Evolutionary conservation across 495 filamentous ascomycete genomes (phyloP).

Genomic region (Neurospora sp.): DNA sequence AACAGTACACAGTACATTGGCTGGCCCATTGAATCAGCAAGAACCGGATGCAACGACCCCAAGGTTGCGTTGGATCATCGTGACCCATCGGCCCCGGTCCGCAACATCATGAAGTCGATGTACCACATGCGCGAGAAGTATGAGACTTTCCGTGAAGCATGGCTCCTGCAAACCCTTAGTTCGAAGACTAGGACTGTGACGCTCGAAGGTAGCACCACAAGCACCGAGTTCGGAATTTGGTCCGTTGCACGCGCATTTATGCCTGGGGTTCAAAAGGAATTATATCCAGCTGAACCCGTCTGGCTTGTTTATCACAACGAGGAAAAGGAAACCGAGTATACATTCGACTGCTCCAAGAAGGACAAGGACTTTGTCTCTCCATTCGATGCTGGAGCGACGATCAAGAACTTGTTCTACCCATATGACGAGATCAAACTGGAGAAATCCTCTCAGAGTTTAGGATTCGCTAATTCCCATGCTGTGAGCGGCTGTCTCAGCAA

Average conservation of each 20-base stretch:
- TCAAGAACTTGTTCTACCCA: constrained; percentile 60
- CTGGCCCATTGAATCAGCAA: constrained; percentile 45
- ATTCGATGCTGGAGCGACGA: constrained; percentile 43
- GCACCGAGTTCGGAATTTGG: constrained; percentile 59
- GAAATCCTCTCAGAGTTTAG: constrained; percentile 13
- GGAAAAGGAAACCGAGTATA: constrained; percentile 48
- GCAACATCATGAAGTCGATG: constrained; percentile 55
- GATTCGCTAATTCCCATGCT: constrained; percentile 6
- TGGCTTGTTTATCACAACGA: constrained; percentile 60
- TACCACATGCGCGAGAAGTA: constrained; percentile 52
- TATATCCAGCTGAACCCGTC: constrained; percentile 48
- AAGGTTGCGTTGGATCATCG: constrained; percentile 58
- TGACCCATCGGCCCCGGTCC: constrained; percentile 25
- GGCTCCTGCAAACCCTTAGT: constrained; percentile 33
- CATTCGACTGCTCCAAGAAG: constrained; percentile 46
- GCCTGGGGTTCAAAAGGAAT: constrained; percentile 47
- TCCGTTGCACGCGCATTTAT: constrained; percentile 9
- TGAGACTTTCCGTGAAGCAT: constrained; percentile 48
- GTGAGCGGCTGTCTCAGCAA: constrained; percentile 47
- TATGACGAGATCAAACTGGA: constrained; percentile 49
- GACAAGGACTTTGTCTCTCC: constrained; percentile 44
- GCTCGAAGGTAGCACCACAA: constrained; percentile 30
- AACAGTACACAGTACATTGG: constrained; percentile 44
- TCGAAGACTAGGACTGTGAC: background rate
- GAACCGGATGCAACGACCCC: constrained; percentile 55